Percentiles rank a stretch among this genome's conserved stretches.
phyloP scores from a whole-genome alignment of 345 rosid species.

The Pseudoturritis turrita region DNA sequence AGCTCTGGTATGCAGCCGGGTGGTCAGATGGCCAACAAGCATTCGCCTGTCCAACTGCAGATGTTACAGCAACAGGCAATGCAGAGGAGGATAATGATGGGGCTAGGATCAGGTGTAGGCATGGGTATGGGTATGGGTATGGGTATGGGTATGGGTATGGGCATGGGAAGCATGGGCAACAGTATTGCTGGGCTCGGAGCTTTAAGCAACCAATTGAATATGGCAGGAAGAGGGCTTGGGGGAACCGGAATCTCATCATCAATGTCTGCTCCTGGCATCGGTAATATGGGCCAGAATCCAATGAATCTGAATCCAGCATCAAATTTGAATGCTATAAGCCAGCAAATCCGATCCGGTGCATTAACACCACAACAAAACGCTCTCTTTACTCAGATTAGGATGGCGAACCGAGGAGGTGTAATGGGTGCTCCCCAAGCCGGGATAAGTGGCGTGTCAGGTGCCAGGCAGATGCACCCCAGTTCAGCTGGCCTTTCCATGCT shows the following conservation, averaged over 20 bases:
- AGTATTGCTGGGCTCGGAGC: slow-evolving; percentile 62
- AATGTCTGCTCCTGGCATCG: slow-evolving; percentile 60
- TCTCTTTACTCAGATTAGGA: slow-evolving; percentile 34
- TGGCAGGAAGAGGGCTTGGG: slow-evolving; percentile 70
- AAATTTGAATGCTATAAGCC: slow-evolving; percentile 48
- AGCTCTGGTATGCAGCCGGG: slow-evolving; percentile 69
- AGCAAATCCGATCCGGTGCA: slow-evolving; percentile 51
- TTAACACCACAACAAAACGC: slow-evolving; percentile 35
- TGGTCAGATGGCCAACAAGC: slow-evolving; percentile 68
- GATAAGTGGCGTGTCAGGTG: slow-evolving; percentile 58
- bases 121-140: slow-evolving; percentile 41
- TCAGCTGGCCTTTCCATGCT: slow-evolving; percentile 59
- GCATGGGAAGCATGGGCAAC: slow-evolving; percentile 59
- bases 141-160: slow-evolving; percentile 41
- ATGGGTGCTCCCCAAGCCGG: slow-evolving; percentile 63
- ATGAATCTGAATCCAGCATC: slow-evolving; percentile 53
- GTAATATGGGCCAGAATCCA: slow-evolving; percentile 59
- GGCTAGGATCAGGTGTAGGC: slow-evolving; percentile 50
- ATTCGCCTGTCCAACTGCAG: slow-evolving; percentile 65
- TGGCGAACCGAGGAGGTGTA: slow-evolving; percentile 29
- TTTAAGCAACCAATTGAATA: slow-evolving; percentile 50
- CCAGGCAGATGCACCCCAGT: slow-evolving; percentile 59
- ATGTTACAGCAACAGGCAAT: slow-evolving; percentile 49
- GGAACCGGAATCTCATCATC: slow-evolving; percentile 71
- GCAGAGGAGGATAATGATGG: slow-evolving; percentile 73